Base-by-base conservation (phyloP, 208 protist genomes). In the Leishmania arabica region DNA sequence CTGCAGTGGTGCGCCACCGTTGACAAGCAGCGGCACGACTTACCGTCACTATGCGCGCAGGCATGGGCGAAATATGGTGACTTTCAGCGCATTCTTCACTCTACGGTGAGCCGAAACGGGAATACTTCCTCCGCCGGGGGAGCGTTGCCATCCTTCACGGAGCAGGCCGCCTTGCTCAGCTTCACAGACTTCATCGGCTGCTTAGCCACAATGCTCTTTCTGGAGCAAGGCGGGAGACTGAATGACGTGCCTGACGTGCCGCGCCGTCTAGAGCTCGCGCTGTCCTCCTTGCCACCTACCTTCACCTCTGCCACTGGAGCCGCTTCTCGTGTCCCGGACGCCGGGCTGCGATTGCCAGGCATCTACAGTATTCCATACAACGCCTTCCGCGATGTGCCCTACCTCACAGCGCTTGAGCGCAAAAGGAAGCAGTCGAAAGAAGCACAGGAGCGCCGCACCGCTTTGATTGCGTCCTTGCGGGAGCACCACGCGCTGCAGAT, bases 191-290 rank as follows among this genome's bases (percentile, higher is more conserved):
- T 86, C 37, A 56, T 82, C 42, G 82, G 58, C 24, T 86, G 82
- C n/a, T 58, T 86, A 53, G 66, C 82, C 0, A 24, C 80, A 42
- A n/a, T 86, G 64, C 74, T 82, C 3, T 74, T 86, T 17, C 77
- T 40, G 21, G 53, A 27, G 3, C 31, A 79, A 34, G 64, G 60
- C 19, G 60, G 78, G 24, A 71, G 65, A 2, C 73, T 86, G 13
- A 37, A 68, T 58, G 82, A 86, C 66, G 56, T 86, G 11, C 82
- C 82, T 4, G 77, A 86, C 40, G 78, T 86, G 56, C 82, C 82
- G 13, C 82, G 82, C 3, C 72, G 78, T 17, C 74, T 86, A 9
- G 78, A 86, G 66, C 45, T 86, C 34, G 82, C 82, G 19, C 54
- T 86, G 49, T 51, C 56, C 51, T 40, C 74, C 58, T 56, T 76